Conservation (phyloP, 495 filamentous ascomycete genomes). For the Penicillium bialowiezense region DNA sequence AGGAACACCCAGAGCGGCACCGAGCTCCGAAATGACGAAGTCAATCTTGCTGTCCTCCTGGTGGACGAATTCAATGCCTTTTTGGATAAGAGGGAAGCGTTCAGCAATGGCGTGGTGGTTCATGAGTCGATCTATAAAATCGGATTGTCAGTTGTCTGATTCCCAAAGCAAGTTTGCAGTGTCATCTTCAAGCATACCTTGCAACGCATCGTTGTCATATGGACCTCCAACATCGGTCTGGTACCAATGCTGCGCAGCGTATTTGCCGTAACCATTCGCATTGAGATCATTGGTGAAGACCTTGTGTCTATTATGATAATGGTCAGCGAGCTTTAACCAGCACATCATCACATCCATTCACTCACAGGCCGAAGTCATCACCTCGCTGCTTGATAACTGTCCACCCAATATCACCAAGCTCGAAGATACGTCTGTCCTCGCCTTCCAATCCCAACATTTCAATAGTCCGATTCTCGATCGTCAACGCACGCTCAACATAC, state of each 20-base stretch:
- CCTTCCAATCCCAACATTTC: constrained; percentile 6
- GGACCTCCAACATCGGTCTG: constrained; percentile 6
- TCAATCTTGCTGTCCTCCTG: not conserved
- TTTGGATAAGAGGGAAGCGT: constrained; percentile 4
- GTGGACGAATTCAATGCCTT: not conserved
- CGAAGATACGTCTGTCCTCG: constrained; percentile 11
- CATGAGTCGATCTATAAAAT: constrained; percentile 10
- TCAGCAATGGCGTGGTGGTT: constrained; percentile 21
- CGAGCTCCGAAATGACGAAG: constrained; percentile 13
- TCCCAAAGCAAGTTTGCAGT: too few species aligned
- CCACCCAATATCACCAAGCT: constrained; percentile 16
- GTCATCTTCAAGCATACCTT: not conserved
- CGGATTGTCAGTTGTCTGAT: not conserved
- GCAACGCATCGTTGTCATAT: not conserved
- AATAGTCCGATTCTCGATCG: constrained; percentile 9
- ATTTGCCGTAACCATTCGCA: constrained; percentile 12
- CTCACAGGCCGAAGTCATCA: not conserved
- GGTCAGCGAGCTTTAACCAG: too few species aligned
- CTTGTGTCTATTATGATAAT: constrained; percentile 1
- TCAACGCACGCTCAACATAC: constrained; percentile 9
- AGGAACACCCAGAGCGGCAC: constrained; percentile 1
- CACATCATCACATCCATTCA: too few species aligned
- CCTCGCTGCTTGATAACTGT: constrained; percentile 1
- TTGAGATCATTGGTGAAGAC: constrained; percentile 5
- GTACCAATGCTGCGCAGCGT: constrained; percentile 23